A percentile compares a stretch with the other conserved stretches of the same genome.
phyloP scores from a whole-genome alignment of 139 green algal species.

The Haematococcus sp. region DNA sequence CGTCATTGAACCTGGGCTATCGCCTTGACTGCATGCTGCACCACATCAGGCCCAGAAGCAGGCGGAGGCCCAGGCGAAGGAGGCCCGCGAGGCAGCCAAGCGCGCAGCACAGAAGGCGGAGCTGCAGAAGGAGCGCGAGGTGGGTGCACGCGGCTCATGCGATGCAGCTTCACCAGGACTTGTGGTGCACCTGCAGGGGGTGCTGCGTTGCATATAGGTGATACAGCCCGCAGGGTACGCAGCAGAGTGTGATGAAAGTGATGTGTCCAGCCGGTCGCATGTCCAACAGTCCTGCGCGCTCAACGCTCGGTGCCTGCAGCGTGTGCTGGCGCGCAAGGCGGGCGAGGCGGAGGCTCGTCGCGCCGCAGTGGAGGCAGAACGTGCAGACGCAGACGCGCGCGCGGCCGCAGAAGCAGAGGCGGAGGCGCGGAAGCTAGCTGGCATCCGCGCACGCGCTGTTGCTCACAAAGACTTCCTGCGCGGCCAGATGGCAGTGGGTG shows the following conservation, averaged over 20 bases:
- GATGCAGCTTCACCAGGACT: too few species aligned
- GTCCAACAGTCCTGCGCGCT: too few species aligned
- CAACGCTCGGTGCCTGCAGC: too few species aligned
- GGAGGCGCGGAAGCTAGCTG: background rate
- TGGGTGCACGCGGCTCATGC: background rate
- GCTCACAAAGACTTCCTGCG: background rate
- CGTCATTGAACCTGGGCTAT: too few species aligned
- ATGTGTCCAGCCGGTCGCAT: too few species aligned
- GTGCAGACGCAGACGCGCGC: background rate
- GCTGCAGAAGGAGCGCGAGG: slow-evolving; percentile 13
- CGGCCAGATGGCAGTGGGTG: background rate
- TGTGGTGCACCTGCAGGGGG: too few species aligned
- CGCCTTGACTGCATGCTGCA: too few species aligned
- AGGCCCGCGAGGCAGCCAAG: background rate
- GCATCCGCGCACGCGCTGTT: background rate
- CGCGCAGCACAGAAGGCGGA: slow-evolving; percentile 5
- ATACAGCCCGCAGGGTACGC: too few species aligned
- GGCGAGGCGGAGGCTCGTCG: background rate
- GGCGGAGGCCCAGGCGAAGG: background rate
- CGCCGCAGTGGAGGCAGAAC: background rate
- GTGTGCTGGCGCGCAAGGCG: background rate
- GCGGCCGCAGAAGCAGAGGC: background rate
- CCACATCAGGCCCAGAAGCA: too few species aligned
- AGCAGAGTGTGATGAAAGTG: too few species aligned
- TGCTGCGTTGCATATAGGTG: too few species aligned